phyloP scores from a whole-genome alignment of 345 rosid species.

The Punica granatum region DNA sequence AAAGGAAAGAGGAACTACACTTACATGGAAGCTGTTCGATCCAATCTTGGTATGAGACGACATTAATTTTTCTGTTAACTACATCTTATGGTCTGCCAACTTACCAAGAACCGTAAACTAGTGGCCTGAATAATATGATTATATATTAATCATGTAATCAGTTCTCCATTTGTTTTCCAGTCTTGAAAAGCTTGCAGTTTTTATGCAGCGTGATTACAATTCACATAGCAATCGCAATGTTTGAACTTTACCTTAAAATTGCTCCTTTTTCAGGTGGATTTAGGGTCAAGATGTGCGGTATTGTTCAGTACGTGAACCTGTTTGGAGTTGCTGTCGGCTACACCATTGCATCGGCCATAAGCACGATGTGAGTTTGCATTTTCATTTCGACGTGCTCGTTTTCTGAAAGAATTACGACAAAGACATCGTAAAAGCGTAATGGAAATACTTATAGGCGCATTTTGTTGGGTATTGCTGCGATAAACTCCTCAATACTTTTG shows the following conservation, averaged over 20 bases:
- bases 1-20: constrained; percentile 52
- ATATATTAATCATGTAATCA: no score
- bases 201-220: no score
- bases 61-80: neutral
- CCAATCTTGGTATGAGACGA: constrained; percentile 28
- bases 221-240: no score
- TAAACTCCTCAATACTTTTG: neutral
- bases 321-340: constrained; percentile 74
- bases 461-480: neutral
- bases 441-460: no score
- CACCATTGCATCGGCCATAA: constrained; percentile 64
- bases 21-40: constrained; percentile 49
- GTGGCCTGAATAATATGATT: no score
- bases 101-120: no score
- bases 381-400: neutral
- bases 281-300: constrained; percentile 55
- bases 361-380: constrained; percentile 46
- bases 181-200: no score
- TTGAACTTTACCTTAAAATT: neutral
- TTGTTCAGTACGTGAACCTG: constrained; percentile 56
- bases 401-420: no score
- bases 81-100: neutral
- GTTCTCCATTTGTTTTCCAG: no score
- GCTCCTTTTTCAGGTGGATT: constrained; percentile 39
- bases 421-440: no score